These are phyloP conservation scores for Phytomonas sp. DNA, from an alignment of 208 protist species.

Conservation along the genomic window DNA sequence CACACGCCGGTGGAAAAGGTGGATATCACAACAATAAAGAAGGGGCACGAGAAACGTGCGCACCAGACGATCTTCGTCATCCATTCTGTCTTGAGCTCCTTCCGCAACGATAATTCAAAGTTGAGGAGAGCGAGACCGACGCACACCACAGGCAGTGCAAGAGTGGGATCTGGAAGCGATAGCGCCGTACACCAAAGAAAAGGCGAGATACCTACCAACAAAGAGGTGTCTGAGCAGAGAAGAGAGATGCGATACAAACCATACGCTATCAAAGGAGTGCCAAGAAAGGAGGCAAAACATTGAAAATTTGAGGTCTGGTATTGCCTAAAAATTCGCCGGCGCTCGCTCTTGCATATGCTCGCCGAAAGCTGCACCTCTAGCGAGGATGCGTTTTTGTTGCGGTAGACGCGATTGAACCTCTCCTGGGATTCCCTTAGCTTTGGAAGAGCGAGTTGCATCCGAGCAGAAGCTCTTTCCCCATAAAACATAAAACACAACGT, in stretches of 20 bases:
- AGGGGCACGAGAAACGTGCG: constrained; percentile 65
- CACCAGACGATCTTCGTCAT: constrained; percentile 78
- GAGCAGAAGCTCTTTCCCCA: constrained; percentile 65
- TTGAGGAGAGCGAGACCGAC: constrained; percentile 70
- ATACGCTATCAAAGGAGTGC: constrained; percentile 53
- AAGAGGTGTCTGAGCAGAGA: constrained; percentile 46
- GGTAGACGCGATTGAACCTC: constrained; percentile 69
- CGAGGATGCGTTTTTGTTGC: constrained; percentile 47
- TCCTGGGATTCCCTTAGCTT: constrained; percentile 62
- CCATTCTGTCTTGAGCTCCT: constrained; percentile 55
- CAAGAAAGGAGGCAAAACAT: constrained; percentile 55
- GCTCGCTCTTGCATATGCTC: constrained; percentile 61
- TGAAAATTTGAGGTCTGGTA: constrained; percentile 65
- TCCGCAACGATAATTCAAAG: constrained; percentile 76
- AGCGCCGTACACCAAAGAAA: constrained; percentile 76
- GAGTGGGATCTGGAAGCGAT: constrained; percentile 60
- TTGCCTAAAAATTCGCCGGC: constrained; percentile 54
- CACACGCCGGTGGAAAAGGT: constrained; percentile 69
- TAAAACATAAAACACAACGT: constrained; percentile 75
- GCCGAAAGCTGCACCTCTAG: constrained; percentile 78
- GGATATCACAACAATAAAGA: constrained; percentile 42
- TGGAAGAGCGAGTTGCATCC: constrained; percentile 69
- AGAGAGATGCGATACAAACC: constrained; percentile 50
- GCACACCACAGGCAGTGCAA: constrained; percentile 49
- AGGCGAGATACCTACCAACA: constrained; percentile 51